Evolutionary conservation across 2,329 filamentous ascomycete genomes (phyloP), one percentile per base, ranked within the genome.

Genomic region (Colletotrichum godetiae): DNA sequence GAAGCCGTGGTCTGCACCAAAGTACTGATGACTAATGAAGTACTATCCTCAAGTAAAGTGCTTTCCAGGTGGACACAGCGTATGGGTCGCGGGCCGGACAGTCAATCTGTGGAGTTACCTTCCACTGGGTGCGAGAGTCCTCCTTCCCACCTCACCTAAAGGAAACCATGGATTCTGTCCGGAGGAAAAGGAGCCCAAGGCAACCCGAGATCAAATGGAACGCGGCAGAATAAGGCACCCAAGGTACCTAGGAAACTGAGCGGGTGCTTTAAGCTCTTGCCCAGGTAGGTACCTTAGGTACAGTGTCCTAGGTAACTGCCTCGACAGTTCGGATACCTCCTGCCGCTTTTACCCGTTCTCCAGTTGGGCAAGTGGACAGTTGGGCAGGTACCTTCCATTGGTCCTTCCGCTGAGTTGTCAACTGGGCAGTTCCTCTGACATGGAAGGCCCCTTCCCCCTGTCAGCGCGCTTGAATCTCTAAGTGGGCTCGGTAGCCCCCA

Each of bases 401-500:
- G 19, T 49, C 42, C 42, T 49, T 49, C 19, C 42, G 7, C n/a
- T 19, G 10, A 42, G 37, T 15, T 42, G 37, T 19, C 13, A 42
- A 42, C 37, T 15, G 37, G 37, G 37, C 42, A 49, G 42, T n/a
- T 49, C 42, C 42, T 49, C 42, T 49, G 15, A 19, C 42, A n/a
- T 49, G 42, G 42, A 49, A 49, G 42, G 15, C 19, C 42, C 35
- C 35, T 22, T 27, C 31, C 61, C 55, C 62, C 42, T 58, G 67
- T 12, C 61, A 70, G 55, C 67, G 68, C 68, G 68, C 68, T 67
- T 72, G 68, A 27, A 55, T 65, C 10, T 62, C 19, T 61, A 68
- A 61, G 49, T 46, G 70, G 55, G 67, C 56, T 73, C 71, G 71
- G 60, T 73, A 73, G 61, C 67, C 71, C 71, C 71, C 71, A 73